phyloP scores from a whole-genome alignment of 208 protist species.

The Trypanosoma vivax region DNA sequence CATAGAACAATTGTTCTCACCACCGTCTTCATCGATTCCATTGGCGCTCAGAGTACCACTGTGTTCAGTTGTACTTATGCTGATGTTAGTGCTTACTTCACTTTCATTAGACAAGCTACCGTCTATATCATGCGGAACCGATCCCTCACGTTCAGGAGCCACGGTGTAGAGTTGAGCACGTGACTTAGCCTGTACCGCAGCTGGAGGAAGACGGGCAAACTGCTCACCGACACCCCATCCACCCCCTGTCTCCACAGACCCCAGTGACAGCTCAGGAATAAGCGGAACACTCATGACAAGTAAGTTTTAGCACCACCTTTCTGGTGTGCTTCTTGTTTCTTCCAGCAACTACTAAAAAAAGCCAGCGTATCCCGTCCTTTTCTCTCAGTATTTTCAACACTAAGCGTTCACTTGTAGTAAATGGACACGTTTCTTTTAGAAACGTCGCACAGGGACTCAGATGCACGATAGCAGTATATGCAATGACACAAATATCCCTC shows the following conservation, averaged over 20 bases:
- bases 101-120: neutral
- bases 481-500: no score
- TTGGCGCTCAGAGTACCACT: no score
- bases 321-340: neutral
- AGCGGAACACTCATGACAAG: conserved; percentile 20
- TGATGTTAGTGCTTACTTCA: no score
- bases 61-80: no score
- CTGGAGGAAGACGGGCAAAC: conserved; percentile 48
- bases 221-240: conserved; percentile 67
- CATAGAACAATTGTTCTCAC: neutral
- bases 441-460: no score
- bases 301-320: neutral
- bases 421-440: no score
- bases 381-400: no score
- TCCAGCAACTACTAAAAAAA: neutral
- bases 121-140: neutral
- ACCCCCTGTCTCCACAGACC: conserved; percentile 43
- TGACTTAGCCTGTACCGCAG: conserved; percentile 33
- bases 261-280: conserved; percentile 34
- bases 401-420: no score
- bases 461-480: no score
- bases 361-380: no score
- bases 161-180: conserved; percentile 25
- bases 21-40: neutral
- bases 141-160: conserved; percentile 8